Conservation (phyloP, 306 rosid species). For the Glycyrrhiza uralensis region DNA sequence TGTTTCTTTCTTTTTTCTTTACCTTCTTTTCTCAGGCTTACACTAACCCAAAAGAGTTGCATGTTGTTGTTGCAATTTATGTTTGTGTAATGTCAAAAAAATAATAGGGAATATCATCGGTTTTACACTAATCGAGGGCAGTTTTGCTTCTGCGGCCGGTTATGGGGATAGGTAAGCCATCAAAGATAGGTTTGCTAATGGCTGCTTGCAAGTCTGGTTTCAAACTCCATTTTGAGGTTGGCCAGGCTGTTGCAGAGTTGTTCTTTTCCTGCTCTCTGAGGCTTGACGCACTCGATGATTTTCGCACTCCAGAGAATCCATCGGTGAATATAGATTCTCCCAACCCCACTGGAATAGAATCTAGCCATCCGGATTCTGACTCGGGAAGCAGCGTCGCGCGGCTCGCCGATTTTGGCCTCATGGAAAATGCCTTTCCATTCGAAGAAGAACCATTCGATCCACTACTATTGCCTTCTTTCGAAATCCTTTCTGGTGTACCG, state of each 20-base stretch:
- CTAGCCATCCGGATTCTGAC: conserved; percentile 59
- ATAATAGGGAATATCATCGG: conserved; percentile 22
- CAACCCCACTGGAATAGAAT: conserved; percentile 58
- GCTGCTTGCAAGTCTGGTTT: conserved; percentile 70
- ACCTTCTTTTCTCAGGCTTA: conserved; percentile 14
- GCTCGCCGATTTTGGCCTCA: conserved; percentile 73
- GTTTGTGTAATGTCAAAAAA: conserved; percentile 37
- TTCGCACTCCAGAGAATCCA: conserved; percentile 45
- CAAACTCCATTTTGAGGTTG: conserved; percentile 62
- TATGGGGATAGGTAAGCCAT: conserved; percentile 82
- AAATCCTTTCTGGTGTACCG: conserved; percentile 51
- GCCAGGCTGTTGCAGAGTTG: conserved; percentile 50
- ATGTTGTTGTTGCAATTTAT: conserved; percentile 36
- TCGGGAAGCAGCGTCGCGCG: conserved; percentile 43
- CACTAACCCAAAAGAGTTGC: conserved; percentile 24
- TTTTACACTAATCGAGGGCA: conserved; percentile 71
- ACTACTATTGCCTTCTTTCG: conserved; percentile 51
- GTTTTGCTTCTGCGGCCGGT: conserved; percentile 73
- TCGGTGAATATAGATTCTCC: conserved; percentile 69
- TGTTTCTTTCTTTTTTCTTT: neutral
- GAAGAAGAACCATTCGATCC: conserved; percentile 56
- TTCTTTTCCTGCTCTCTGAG: conserved; percentile 68
- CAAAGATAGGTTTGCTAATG: conserved; percentile 64
- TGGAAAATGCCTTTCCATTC: conserved; percentile 56
- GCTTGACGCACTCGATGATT: conserved; percentile 67